These are phyloP conservation scores for Tetrapisispora arboricola DNA, from an alignment of 805 yeast genomes.

Conservation along the genomic window DNA sequence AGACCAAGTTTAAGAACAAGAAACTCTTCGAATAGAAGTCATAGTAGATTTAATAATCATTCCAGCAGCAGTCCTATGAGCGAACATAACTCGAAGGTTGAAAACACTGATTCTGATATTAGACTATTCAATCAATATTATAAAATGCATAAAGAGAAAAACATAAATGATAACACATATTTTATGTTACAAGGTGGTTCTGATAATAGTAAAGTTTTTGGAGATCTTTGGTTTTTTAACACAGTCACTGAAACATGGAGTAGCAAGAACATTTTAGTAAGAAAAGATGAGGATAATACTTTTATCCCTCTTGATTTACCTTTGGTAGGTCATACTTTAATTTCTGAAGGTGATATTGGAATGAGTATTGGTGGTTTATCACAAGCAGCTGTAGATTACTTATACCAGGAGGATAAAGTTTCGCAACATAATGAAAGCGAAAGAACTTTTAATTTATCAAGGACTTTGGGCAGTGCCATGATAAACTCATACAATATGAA, in stretches of 20 bases:
- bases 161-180: constrained; percentile 2
- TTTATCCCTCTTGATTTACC: constrained; percentile 10
- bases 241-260: constrained; percentile 36
- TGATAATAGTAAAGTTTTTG: constrained; percentile 27
- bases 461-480: constrained; percentile 10
- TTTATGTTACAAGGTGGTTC: constrained; percentile 34
- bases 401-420: constrained; percentile 4
- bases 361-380: constrained; percentile 23
- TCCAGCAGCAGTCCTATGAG: neutral
- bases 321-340: constrained; percentile 23
- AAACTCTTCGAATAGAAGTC: constrained; percentile 1
- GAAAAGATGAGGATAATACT: constrained; percentile 3
- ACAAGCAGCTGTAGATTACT: constrained; percentile 20
- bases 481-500: constrained; percentile 11
- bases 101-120: neutral
- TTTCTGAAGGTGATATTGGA: constrained; percentile 15
- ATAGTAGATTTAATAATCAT: neutral
- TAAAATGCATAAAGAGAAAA: neutral
- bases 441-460: neutral
- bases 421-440: neutral
- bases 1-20: neutral
- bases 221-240: constrained; percentile 45
- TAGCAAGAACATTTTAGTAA: constrained; percentile 6
- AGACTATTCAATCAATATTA: neutral
- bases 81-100: neutral